phyloP scores from a whole-genome alignment of 2,329 filamentous ascomycete species.

The Cladosporium oxysporum region DNA sequence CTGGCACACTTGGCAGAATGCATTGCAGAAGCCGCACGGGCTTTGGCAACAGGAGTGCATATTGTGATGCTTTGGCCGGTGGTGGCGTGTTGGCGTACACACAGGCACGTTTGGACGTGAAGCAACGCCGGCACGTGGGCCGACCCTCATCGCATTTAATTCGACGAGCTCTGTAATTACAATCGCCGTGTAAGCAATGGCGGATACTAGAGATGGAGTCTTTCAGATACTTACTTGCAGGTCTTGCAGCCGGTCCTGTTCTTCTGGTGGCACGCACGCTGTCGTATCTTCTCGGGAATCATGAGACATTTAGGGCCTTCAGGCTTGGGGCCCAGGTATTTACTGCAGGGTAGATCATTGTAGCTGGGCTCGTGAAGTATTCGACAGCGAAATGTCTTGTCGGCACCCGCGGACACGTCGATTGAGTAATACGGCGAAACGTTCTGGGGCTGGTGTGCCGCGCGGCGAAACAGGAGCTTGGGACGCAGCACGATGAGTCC shows the following conservation, averaged over 20 bases:
- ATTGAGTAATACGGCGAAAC: background rate
- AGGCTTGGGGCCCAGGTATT: background rate
- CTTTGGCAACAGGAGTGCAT: constrained; percentile 6
- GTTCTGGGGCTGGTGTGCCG: background rate
- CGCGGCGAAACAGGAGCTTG: constrained; percentile 11
- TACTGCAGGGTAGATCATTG: background rate
- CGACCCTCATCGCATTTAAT: constrained; percentile 22
- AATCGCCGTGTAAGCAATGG: background rate
- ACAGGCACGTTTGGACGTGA: background rate
- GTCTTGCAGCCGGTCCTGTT: constrained; percentile 10
- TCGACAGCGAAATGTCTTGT: background rate
- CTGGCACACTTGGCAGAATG: background rate
- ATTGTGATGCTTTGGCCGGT: background rate
- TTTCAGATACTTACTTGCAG: constrained; percentile 1
- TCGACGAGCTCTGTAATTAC: constrained; percentile 15
- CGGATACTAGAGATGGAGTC: background rate
- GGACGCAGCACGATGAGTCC: background rate
- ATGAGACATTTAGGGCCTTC: background rate
- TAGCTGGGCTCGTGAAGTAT: background rate
- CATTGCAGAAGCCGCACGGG: constrained; percentile 1
- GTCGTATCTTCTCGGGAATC: constrained; percentile 8
- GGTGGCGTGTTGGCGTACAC: background rate
- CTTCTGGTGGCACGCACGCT: constrained; percentile 11
- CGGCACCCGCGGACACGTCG: constrained; percentile 1
- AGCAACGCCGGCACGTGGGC: constrained; percentile 19